These are phyloP conservation scores for Trametes gibbosa DNA, from an alignment of 768 basidiomycete genomes.

Conservation along the genomic window DNA sequence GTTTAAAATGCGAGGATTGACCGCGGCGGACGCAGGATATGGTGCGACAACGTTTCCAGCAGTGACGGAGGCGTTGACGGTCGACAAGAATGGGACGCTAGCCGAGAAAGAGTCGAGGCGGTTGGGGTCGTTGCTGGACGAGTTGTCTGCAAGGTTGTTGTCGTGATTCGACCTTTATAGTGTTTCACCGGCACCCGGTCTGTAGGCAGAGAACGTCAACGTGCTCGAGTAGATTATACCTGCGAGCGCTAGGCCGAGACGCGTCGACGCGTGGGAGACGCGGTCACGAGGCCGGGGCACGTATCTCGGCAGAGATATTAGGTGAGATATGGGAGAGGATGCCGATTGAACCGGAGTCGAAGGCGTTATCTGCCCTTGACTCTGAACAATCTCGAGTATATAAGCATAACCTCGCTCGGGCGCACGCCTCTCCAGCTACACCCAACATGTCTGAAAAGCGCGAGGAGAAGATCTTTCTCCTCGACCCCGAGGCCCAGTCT, in stretches of 20 bases:
- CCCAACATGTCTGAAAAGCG: conserved; percentile 2
- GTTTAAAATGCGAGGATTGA: not conserved
- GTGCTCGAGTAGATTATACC: too few relatives aligned
- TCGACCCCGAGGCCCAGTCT: conserved; percentile 6
- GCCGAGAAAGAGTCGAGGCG: conserved; percentile 59
- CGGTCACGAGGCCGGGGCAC: not conserved
- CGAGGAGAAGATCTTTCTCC: conserved; percentile 1
- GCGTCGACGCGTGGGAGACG: not conserved
- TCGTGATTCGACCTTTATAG: too few relatives aligned
- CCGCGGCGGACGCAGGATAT: conserved; percentile 47
- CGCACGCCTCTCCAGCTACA: not conserved
- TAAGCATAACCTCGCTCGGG: not conserved
- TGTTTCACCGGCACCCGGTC: too few relatives aligned
- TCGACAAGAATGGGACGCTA: conserved; percentile 60
- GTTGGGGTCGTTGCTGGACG: conserved; percentile 49
- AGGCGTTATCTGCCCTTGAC: not conserved
- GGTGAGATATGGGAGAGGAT: too few relatives aligned
- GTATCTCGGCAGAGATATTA: not conserved
- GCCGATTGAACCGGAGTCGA: not conserved
- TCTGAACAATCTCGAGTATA: not conserved
- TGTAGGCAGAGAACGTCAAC: too few relatives aligned
- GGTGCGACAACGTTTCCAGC: conserved; percentile 84
- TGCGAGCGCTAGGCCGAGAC: not conserved
- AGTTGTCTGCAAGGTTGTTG: conserved; percentile 13
- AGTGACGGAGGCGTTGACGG: conserved; percentile 70